A percentile compares a stretch with the other conserved stretches of the same genome.
Conservation (phyloP, 1,284 basidiomycete genomes). For the Sanghuangporus baumii region DNA sequence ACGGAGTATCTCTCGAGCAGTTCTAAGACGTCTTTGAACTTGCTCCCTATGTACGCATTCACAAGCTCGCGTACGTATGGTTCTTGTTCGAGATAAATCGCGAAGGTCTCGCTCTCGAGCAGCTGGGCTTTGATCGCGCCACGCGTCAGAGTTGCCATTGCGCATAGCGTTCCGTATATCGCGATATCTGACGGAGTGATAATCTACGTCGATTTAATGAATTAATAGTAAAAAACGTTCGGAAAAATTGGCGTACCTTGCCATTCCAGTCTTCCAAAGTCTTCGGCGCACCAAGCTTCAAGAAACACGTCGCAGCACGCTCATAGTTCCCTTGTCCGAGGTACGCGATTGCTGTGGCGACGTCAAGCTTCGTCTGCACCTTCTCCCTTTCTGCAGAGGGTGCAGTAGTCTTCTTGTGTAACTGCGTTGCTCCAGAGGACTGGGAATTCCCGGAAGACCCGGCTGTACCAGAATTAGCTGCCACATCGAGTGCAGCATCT, state of each 20-base stretch:
- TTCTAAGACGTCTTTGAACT: constrained; percentile 76
- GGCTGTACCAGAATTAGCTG: constrained; percentile 20
- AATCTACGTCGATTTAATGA: constrained; percentile 38
- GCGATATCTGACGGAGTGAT: constrained; percentile 76
- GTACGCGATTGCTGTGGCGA: constrained; percentile 68
- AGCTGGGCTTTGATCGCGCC: constrained; percentile 63
- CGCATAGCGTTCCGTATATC: constrained; percentile 77
- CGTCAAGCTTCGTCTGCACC: constrained; percentile 72
- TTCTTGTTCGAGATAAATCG: constrained; percentile 79
- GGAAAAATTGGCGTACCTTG: constrained; percentile 38
- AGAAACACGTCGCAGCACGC: constrained; percentile 65
- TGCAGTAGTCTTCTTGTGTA: constrained; percentile 22
- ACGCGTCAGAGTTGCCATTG: constrained; percentile 70
- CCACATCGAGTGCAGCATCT: constrained; percentile 75
- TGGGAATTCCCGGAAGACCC: constrained; percentile 18
- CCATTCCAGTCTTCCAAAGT: constrained; percentile 67
- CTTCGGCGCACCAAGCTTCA: constrained; percentile 60
- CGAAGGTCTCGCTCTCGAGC: constrained; percentile 65
- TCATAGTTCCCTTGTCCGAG: constrained; percentile 70
- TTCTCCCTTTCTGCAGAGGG: constrained; percentile 49
- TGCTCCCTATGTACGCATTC: constrained; percentile 75
- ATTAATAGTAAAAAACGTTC: background rate
- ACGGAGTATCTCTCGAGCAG: constrained; percentile 71
- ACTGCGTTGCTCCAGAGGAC: constrained; percentile 24
- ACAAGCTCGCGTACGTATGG: constrained; percentile 79